Conservation (phyloP, 768 basidiomycete species). For the Ramaria sp. region DNA sequence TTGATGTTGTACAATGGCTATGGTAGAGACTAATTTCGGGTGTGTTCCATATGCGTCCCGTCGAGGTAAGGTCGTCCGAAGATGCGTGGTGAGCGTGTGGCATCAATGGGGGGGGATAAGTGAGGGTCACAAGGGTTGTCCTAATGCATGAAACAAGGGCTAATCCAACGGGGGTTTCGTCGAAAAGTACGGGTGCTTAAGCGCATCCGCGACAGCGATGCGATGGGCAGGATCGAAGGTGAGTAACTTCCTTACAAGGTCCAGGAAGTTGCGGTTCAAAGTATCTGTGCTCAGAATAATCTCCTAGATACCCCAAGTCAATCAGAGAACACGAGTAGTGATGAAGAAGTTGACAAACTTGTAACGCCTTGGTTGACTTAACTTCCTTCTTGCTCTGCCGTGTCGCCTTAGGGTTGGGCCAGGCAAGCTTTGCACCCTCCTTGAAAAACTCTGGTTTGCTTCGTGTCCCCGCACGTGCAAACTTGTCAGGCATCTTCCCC, state of each 20-base stretch:
- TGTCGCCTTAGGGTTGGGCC: slow-evolving; percentile 81
- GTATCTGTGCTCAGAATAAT: slow-evolving; percentile 72
- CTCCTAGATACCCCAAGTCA: slow-evolving; percentile 37
- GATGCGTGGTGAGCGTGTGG: not conserved
- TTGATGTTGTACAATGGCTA: slow-evolving; percentile 9
- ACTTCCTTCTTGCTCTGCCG: slow-evolving; percentile 94
- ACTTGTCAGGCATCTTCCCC: slow-evolving; percentile 92
- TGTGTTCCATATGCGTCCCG: not conserved
- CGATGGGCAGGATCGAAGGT: slow-evolving; percentile 85
- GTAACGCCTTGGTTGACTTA: slow-evolving; percentile 64
- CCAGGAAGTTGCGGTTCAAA: slow-evolving; percentile 71
- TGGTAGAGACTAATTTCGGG: not conserved
- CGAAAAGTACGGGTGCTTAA: slow-evolving; percentile 80
- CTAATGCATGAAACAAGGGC: not conserved
- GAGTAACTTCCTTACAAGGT: slow-evolving; percentile 79
- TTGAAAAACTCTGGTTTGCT: slow-evolving; percentile 93
- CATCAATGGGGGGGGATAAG: not conserved
- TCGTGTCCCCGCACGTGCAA: slow-evolving; percentile 62
- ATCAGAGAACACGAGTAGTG: not conserved
- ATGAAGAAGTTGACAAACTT: slow-evolving; percentile 34
- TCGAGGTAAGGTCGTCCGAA: not conserved
- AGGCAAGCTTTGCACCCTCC: slow-evolving; percentile 74
- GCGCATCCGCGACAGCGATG: slow-evolving; percentile 79
- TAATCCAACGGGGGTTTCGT: slow-evolving; percentile 4
- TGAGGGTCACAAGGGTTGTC: not conserved